phyloP scores from a whole-genome alignment of 306 rosid genomes.

The Dicorynia guianensis region DNA sequence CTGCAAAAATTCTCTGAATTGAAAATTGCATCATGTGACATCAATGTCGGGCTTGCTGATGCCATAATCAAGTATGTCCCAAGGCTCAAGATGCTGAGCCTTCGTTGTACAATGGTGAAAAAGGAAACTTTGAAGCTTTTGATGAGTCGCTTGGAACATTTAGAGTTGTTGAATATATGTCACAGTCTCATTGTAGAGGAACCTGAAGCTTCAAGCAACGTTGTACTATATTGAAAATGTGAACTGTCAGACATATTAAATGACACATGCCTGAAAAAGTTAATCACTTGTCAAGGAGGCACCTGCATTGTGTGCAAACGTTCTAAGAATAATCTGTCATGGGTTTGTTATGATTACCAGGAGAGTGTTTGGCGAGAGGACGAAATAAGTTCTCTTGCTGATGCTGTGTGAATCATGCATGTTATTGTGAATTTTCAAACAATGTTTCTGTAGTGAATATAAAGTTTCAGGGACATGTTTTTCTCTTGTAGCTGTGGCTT shows the following conservation, averaged over 20 bases:
- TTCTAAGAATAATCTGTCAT: no score
- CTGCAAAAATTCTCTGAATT: neutral
- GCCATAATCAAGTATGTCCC: neutral
- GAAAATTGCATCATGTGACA: neutral
- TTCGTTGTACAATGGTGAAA: neutral
- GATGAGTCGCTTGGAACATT: neutral
- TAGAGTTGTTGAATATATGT: neutral
- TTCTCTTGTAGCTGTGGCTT: no score
- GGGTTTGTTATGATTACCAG: no score
- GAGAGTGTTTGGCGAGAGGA: no score
- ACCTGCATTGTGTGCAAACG: neutral
- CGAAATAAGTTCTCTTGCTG: no score
- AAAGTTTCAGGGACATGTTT: no score
- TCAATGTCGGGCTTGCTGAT: neutral
- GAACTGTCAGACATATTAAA: no score
- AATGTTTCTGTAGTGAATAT: no score
- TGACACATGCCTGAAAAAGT: neutral
- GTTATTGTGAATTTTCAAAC: no score
- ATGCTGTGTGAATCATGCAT: no score
- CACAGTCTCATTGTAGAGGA: neutral
- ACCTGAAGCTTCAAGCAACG: neutral
- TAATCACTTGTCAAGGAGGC: neutral
- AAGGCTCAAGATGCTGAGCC: neutral
- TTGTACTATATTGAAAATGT: neutral
- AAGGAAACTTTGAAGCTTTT: neutral